A percentile compares a stretch with the other conserved stretches of the same genome.
These are phyloP conservation scores for Amanita inopinata DNA, from an alignment of 768 basidiomycete species.

Conservation along the genomic window DNA sequence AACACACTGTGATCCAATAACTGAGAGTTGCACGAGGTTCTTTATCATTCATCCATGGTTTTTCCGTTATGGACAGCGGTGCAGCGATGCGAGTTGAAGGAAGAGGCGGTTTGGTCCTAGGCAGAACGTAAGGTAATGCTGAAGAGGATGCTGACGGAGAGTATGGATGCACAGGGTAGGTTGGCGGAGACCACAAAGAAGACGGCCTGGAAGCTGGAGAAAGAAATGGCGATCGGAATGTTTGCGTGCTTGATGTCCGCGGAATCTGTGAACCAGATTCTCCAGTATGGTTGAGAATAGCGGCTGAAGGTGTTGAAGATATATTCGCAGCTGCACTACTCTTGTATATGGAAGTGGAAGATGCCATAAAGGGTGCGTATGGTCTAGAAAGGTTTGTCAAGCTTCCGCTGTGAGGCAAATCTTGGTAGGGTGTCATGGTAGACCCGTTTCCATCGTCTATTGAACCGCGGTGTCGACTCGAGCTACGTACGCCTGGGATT, in stretches of 20 bases:
- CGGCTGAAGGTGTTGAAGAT: conserved; percentile 8
- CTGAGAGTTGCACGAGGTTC: conserved; percentile 22
- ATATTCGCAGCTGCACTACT: conserved; percentile 34
- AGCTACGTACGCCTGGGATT: conserved; percentile 20
- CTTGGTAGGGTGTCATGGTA: conserved; percentile 10
- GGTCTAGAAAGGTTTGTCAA: conserved; percentile 27
- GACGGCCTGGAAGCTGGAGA: conserved; percentile 63
- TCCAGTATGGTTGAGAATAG: conserved; percentile 10
- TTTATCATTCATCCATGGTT: conserved; percentile 50
- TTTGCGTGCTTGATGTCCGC: conserved; percentile 31
- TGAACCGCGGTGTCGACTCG: conserved; percentile 17
- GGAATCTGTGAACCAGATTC: conserved; percentile 20
- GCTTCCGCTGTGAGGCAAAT: conserved; percentile 15
- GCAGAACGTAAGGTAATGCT: conserved; percentile 17
- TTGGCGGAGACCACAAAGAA: conserved; percentile 52
- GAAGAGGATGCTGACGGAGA: conserved; percentile 14
- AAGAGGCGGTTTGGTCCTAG: conserved; percentile 27
- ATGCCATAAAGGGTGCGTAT: conserved; percentile 40
- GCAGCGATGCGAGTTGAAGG: conserved; percentile 40
- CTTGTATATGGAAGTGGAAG: conserved; percentile 29
- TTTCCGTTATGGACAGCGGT: conserved; percentile 41
- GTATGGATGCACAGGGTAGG: conserved; percentile 21
- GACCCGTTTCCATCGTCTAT: conserved; percentile 16
- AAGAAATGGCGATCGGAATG: conserved; percentile 62
- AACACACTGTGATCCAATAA: conserved; percentile 41